These are phyloP conservation scores for Suillus subaureus DNA, from an alignment of 768 basidiomycete genomes.

Conservation along the genomic window DNA sequence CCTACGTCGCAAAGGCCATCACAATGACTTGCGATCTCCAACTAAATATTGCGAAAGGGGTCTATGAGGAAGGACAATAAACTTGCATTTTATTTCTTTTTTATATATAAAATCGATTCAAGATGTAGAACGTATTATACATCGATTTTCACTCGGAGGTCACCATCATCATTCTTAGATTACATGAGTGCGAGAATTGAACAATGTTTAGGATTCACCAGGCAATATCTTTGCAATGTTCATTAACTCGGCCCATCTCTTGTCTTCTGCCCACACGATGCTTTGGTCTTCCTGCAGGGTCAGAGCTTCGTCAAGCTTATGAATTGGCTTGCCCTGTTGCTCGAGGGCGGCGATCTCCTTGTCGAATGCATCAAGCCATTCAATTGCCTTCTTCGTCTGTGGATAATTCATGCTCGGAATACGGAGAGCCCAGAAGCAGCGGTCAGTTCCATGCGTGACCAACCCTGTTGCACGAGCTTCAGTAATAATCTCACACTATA, in stretches of 20 bases:
- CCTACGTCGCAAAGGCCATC: background rate
- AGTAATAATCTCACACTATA: background rate
- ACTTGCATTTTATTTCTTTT: background rate
- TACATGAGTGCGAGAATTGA: background rate
- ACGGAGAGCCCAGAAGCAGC: conserved; percentile 62
- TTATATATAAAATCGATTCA: too few relatives aligned
- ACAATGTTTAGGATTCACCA: conserved; percentile 16
- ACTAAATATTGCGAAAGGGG: too few relatives aligned
- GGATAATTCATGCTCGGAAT: conserved; percentile 46
- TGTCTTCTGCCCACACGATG: conserved; percentile 59
- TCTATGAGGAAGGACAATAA: background rate
- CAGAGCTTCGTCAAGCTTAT: conserved; percentile 44
- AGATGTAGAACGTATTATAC: background rate
- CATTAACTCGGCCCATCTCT: conserved; percentile 55
- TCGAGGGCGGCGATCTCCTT: conserved; percentile 46
- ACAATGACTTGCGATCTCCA: background rate
- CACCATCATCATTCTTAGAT: background rate
- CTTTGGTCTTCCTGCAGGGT: conserved; percentile 51
- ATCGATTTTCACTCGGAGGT: background rate
- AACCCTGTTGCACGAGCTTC: conserved; percentile 44
- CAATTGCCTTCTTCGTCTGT: conserved; percentile 51
- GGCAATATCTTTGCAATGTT: conserved; percentile 33
- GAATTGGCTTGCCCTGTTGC: conserved; percentile 29
- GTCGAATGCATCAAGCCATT: conserved; percentile 57
- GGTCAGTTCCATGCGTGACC: conserved; percentile 72